These are phyloP conservation scores for Capsicum pubescens DNA, from an alignment of 257 asterid species.

Conservation along the genomic window DNA sequence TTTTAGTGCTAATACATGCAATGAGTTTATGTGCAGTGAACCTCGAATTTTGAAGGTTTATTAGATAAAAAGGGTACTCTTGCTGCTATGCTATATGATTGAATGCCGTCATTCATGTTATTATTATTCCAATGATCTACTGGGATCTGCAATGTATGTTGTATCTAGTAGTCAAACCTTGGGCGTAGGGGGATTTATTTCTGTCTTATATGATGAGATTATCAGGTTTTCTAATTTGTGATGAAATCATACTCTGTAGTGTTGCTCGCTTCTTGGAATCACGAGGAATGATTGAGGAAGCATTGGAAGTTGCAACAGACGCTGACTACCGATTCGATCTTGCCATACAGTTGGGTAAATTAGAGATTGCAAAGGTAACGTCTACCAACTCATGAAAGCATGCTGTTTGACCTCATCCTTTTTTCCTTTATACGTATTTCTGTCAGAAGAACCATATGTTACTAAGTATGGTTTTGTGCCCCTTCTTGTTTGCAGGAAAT, in stretches of 20 bases:
- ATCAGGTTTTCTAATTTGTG: constrained; percentile 13
- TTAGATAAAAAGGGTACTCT: background rate
- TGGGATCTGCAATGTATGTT: background rate
- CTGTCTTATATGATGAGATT: constrained; percentile 24
- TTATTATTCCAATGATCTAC: background rate
- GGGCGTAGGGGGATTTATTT: background rate
- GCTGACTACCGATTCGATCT: constrained; percentile 97
- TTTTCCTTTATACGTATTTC: background rate
- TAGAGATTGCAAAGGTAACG: constrained; percentile 85
- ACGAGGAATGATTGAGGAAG: constrained; percentile 93
- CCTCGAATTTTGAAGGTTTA: background rate
- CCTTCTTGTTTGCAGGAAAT: constrained; percentile 67
- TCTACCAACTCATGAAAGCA: constrained; percentile 17
- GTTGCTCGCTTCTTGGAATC: constrained; percentile 97
- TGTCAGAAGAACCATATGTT: constrained; percentile 18
- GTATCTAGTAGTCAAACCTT: background rate
- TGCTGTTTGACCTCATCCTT: constrained; percentile 4
- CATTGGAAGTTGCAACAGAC: constrained; percentile 90
- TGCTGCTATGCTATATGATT: background rate
- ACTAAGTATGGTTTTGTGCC: constrained; percentile 27
- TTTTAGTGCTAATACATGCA: background rate
- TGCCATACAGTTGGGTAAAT: constrained; percentile 88
- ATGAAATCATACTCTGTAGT: constrained; percentile 42
- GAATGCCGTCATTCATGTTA: background rate
- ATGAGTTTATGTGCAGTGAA: background rate